Base-by-base conservation (phyloP, 441 rosid species). In the Gossypium laxum region DNA sequence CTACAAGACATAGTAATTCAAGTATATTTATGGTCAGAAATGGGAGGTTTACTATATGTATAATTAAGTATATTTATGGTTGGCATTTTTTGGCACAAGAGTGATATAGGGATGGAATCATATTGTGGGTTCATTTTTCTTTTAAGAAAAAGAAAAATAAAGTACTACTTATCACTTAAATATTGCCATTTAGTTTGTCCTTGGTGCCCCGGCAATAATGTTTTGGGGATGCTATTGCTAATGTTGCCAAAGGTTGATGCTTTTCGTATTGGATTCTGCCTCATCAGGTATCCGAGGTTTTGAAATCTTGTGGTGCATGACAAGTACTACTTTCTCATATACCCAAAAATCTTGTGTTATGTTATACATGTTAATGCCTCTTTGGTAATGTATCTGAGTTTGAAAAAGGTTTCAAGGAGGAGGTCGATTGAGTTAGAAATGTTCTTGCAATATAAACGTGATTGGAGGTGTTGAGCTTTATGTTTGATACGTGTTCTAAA, bases 1-100 rank as follows among this genome's bases (percentile, higher is more conserved):
- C 85, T 77, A 83, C n/a, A 78, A 50, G 87, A 83, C 82, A 83
- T 45, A 54, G 32, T 22, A 10, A 68, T 34, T 8, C 0, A 5
- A 1, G 5, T 45, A 11, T 19, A 21, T 34, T 17, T 34, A 34
- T 7, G 43, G 43, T 34, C 2, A 12, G 10, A 45, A 17, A 38
- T 43, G 28, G 15, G 32, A 56, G 32, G 7, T 12, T 2, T 8
- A 19, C 28, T 55, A 54, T 18, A 2, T 55, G 17, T 3, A 8
- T 10, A 34, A 34, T 17, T 6, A 15, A 34, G 22, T 5, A 32
- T 7, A 43, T 30, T 60, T 7, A 8, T 8, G 7, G 14, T 2
- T 38, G 15, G 4, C 32, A 11, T 0, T 2, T 32, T 19, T 17
- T 8, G 32, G 45, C 11, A 59, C 1, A 3, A 2, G 30, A 12